Evolutionary conservation across 1,284 basidiomycete genomes (phyloP).

Genomic region (Boletus smithii): DNA sequence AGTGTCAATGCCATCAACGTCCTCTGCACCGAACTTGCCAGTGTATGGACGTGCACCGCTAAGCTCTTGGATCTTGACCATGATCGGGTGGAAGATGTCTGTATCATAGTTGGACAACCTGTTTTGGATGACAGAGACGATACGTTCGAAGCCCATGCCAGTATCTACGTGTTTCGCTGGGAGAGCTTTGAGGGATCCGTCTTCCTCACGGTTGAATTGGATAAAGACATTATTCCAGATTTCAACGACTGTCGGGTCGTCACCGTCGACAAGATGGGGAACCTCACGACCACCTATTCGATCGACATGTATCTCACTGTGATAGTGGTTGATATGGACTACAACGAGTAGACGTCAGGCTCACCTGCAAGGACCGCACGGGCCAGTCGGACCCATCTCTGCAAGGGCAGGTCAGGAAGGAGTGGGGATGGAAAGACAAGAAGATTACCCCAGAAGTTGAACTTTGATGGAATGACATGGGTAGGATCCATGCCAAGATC

Average conservation of each 20-base stretch:
- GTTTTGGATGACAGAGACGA: conserved; percentile 92
- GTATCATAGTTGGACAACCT: conserved; percentile 97
- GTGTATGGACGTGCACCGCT: conserved; percentile 86
- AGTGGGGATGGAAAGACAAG: conserved; percentile 62
- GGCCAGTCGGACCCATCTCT: conserved; percentile 99
- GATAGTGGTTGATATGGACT: background rate
- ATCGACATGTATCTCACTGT: conserved; percentile 93
- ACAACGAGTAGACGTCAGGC: conserved; percentile 1
- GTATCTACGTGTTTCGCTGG: conserved; percentile 97
- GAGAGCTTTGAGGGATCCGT: conserved; percentile 76
- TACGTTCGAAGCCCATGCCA: conserved; percentile 97
- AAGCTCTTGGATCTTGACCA: conserved; percentile 83
- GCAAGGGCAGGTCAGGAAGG: conserved; percentile 8
- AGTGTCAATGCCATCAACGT: conserved; percentile 92
- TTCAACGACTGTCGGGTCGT: conserved; percentile 95
- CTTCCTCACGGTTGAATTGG: conserved; percentile 94
- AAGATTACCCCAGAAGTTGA: conserved; percentile 99
- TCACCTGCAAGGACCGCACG: conserved; percentile 93
- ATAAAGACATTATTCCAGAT: conserved; percentile 99
- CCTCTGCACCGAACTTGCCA: conserved; percentile 92
- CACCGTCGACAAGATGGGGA: conserved; percentile 87
- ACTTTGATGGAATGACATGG: conserved; percentile 92
- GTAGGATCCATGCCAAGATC: conserved; percentile 84
- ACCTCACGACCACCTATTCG: conserved; percentile 94
- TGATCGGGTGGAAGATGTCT: conserved; percentile 91